Percentiles rank a stretch among this genome's conserved stretches.
These are phyloP conservation scores for Aurinia saxatilis DNA, from an alignment of 345 rosid genomes.

Conservation along the genomic window DNA sequence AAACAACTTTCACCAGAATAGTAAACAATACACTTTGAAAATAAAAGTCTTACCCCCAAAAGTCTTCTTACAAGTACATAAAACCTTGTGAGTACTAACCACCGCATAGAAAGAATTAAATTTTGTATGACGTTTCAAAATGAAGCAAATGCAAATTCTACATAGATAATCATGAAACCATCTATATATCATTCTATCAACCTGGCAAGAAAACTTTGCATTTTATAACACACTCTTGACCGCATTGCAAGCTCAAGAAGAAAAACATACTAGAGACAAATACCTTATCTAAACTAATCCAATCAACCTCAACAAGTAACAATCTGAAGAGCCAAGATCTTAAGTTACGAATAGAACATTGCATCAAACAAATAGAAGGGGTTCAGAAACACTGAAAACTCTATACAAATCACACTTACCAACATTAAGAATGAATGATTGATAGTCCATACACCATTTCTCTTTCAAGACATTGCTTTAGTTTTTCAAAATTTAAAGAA, in stretches of 20 bases:
- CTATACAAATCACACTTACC: not conserved
- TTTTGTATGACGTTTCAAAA: not conserved
- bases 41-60: too few relatives aligned
- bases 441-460: slow-evolving; percentile 11
- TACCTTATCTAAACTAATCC: not conserved
- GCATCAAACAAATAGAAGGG: not conserved
- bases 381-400: not conserved
- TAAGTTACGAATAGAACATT: not conserved
- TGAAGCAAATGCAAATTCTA: not conserved
- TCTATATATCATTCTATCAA: not conserved
- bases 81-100: too few relatives aligned
- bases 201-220: not conserved
- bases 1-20: not conserved
- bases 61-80: too few relatives aligned
- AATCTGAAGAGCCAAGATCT: not conserved
- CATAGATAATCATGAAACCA: not conserved
- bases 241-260: not conserved
- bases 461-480: not conserved
- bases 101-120: too few relatives aligned
- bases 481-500: not conserved
- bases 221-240: not conserved
- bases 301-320: not conserved
- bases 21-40: not conserved
- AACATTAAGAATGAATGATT: not conserved
- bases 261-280: not conserved